phyloP scores from a whole-genome alignment of 768 basidiomycete species.

The Clathrus columnatus region DNA sequence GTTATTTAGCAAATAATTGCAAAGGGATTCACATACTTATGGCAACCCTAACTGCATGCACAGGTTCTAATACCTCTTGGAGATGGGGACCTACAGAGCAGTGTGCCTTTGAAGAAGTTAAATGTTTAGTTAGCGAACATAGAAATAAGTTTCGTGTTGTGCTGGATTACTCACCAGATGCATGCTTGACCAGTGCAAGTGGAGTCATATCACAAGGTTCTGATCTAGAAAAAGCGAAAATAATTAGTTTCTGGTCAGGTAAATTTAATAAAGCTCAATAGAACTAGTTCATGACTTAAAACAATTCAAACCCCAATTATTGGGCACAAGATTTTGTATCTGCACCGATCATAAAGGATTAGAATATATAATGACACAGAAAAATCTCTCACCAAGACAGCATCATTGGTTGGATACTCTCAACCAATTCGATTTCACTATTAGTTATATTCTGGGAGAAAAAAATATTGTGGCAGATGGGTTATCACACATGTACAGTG shows the following conservation, averaged over 20 bases:
- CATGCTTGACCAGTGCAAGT: slow-evolving; percentile 22
- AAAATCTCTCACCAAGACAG: slow-evolving; percentile 26
- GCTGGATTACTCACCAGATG: slow-evolving; percentile 10
- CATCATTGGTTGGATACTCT: slow-evolving; percentile 30
- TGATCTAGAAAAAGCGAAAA: slow-evolving; percentile 1
- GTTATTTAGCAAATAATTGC: slow-evolving; percentile 28
- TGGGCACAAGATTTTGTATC: slow-evolving; percentile 23
- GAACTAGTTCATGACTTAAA: slow-evolving; percentile 29
- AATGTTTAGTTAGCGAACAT: slow-evolving; percentile 15
- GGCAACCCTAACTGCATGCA: slow-evolving; percentile 22
- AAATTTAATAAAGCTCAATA: slow-evolving; percentile 28
- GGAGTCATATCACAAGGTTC: slow-evolving; percentile 20
- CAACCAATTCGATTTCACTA: slow-evolving; percentile 23
- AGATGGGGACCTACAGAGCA: slow-evolving; percentile 25
- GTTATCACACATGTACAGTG: slow-evolving; percentile 9
- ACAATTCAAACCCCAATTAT: slow-evolving; percentile 24
- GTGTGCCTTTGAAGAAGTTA: slow-evolving; percentile 24
- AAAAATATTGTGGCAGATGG: slow-evolving; percentile 26
- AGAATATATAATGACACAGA: slow-evolving; percentile 23
- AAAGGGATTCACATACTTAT: slow-evolving; percentile 29
- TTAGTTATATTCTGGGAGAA: slow-evolving; percentile 23
- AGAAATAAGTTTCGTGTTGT: neutral
- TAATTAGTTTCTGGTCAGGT: slow-evolving; percentile 15
- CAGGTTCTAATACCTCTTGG: slow-evolving; percentile 13
- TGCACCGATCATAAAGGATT: slow-evolving; percentile 26